Percentiles rank a stretch among this genome's conserved stretches.
Conservation (phyloP, 2,329 filamentous ascomycete genomes). For the Phialophora macrospora region DNA sequence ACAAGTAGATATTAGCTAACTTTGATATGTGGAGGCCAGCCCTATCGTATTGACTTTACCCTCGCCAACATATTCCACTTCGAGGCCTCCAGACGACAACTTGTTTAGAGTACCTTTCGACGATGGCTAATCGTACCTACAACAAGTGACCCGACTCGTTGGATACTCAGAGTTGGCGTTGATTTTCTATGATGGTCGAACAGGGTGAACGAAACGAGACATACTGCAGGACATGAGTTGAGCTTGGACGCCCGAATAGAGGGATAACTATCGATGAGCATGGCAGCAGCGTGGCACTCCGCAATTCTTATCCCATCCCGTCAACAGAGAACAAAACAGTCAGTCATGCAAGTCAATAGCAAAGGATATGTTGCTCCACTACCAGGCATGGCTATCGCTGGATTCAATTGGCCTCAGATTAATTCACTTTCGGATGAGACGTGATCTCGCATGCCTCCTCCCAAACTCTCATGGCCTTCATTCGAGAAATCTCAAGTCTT, state of each 20-base stretch:
- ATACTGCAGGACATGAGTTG: not conserved
- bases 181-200: not conserved
- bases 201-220: not conserved
- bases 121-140: not conserved
- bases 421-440: not conserved
- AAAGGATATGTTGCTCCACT: not conserved
- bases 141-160: not conserved
- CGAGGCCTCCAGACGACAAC: not conserved
- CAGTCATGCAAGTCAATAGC: not conserved
- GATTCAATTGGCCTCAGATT: not conserved
- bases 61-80: too few relatives aligned
- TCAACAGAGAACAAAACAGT: not conserved
- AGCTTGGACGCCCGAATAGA: not conserved
- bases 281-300: not conserved
- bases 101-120: not conserved
- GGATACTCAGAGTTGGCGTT: not conserved
- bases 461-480: not conserved
- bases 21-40: not conserved
- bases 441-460: not conserved
- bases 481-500: not conserved
- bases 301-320: not conserved
- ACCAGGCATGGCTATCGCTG: not conserved
- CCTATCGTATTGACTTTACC: not conserved
- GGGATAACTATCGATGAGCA: not conserved
- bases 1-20: not conserved